Base-by-base conservation (phyloP, 2,329 filamentous ascomycete species). In the Sclerotinia borealis region DNA sequence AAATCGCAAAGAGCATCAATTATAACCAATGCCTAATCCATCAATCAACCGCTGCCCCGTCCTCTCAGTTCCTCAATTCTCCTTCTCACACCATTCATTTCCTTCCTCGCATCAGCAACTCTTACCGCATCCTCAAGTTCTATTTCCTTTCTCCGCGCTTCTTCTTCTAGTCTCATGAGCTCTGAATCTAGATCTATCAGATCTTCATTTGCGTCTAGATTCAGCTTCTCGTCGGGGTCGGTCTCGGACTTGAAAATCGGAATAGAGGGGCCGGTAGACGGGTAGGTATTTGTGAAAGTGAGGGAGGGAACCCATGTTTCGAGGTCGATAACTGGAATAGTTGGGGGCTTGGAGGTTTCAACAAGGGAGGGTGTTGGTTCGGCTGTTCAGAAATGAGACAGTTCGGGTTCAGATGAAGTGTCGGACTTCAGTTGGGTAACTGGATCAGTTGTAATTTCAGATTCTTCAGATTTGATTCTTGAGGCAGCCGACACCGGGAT, bases 111-210 rank as follows among this genome's bases (percentile, higher is more conserved):
- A 25, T 39, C 50, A 15, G 31, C 29, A 15, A 48, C 41, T 22
- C 50, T 56, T 17, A 48, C 9, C 17, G 50, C 59, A 48, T 56
- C 59, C 41, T 47, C 22, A n/a, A 56, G 17, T 11, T 62, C 50
- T 19, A 15, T 39, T 7, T 37, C 31, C 8, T n/a, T 45, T 27
- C 39, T 47, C 9, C 6, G 10, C 47, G 22, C 59, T 34, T 62
- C 50, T 25, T 48, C 39, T 47, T 55, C 29, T 17, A 47, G 6
- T 3, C 3, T 22, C n/a, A 29, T 22, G 5, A 62, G 31, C 11
- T 62, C 50, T 17, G 13, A 10, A 6, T 22, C 22, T 29, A 25
- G 5, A 17, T 8, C 17, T 22, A 8, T 22, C 11, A 8, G 2
- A 51, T 36, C 9, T 25, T 7, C n/a, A 1, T 36, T 13, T 2